Evolutionary conservation across 208 protist species (phyloP), one percentile per base, ranked within the genome.

Genomic region (Borovskyia barvae): DNA sequence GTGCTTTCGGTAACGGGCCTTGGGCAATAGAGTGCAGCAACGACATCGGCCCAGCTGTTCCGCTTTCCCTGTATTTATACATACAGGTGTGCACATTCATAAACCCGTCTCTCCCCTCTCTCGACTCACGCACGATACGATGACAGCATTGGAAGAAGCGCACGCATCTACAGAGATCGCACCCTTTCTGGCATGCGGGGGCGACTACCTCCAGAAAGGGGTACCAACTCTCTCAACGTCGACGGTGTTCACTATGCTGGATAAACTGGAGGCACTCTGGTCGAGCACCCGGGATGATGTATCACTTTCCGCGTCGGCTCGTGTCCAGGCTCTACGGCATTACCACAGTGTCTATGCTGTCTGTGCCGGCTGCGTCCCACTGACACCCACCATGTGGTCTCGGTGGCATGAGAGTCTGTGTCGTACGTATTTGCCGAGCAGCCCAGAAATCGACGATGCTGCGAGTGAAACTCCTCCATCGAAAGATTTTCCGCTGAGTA

Each of bases 301-400:
- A 19, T 26, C 41, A 3, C 29, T 61, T 11, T 51, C 47, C 12
- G 32, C 48, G 1, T 15, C 36, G 12, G 63, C 54, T 1, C 36
- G 55, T 17, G 11, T 19, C 20, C 45, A 54, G 28, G 57, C 36
- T 0, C 35, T 80, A 22, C 66, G 73, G 46, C 73, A 80, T 37
- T 89, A 85, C 63, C 39, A 68, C 20, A 47, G 35, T 25, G 57
- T 82, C 9, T 72, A 85, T 46, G 33, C 56, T 3, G 52, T 52
- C 6, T 68, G 61, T 22, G 67, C 51, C 0, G 49, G 56, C 11
- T 52, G 56, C 15, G 56, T 85, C 33, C 65, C 71, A 2, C 47
- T 89, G 2, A 45, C 71, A 1, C 32, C 47, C 0, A 6, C 29
- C 5, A 15, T 39, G 0, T 60, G 54, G 54, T 39, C 48, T 26